phyloP scores from a whole-genome alignment of 768 basidiomycete genomes.

The Lactarius deliciosus region DNA sequence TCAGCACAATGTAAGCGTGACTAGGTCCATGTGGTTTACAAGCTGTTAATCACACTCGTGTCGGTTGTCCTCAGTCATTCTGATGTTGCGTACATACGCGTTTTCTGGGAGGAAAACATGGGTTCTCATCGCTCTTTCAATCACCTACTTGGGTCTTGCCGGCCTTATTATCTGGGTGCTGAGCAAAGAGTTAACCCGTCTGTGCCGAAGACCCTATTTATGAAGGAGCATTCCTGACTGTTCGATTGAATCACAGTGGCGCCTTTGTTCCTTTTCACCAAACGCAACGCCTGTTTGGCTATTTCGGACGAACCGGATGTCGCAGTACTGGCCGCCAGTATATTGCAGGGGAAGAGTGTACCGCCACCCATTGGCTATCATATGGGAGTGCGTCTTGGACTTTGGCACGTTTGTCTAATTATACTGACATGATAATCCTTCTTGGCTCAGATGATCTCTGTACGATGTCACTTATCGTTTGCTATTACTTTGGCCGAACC shows the following conservation, averaged over 20 bases:
- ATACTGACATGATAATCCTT: not conserved
- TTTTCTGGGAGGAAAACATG: constrained; percentile 18
- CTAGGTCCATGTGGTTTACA: not conserved
- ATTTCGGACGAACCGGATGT: not conserved
- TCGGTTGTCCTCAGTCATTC: constrained; percentile 14
- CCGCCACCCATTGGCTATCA: constrained; percentile 4
- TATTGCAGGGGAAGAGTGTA: fast-evolving
- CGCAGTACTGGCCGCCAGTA: not conserved
- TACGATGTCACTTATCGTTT: not conserved
- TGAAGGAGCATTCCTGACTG: not conserved
- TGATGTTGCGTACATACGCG: constrained; percentile 28
- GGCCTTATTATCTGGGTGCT: constrained; percentile 17
- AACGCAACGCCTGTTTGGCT: constrained; percentile 16
- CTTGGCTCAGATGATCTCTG: constrained; percentile 11
- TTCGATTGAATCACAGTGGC: constrained; percentile 12
- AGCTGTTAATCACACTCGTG: constrained; percentile 3
- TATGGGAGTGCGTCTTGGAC: constrained; percentile 17
- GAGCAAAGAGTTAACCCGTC: constrained; percentile 9
- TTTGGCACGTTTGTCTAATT: not conserved
- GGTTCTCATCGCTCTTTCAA: constrained; percentile 13
- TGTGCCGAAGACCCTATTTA: not conserved
- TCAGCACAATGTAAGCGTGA: constrained; percentile 21
- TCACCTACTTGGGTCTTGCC: constrained; percentile 9
- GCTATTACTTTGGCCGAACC: not conserved
- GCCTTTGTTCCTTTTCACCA: not conserved